Evolutionary conservation across 2,329 filamentous ascomycete genomes (phyloP).

Genomic region (Sphaerulina vaccinii): DNA sequence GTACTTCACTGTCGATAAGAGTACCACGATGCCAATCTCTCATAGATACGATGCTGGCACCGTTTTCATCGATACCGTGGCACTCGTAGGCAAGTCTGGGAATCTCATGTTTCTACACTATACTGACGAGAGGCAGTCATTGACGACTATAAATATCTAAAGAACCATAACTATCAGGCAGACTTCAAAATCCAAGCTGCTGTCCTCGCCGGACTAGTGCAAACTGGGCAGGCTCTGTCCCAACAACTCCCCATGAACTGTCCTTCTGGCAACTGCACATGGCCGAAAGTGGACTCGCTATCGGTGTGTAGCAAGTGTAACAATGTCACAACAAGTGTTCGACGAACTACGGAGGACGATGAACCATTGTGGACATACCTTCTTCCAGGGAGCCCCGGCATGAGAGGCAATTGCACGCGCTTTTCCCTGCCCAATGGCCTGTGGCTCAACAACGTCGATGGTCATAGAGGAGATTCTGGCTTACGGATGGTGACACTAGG

Average conservation of each 20-base stretch:
- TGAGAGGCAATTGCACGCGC: not conserved
- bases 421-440: constrained; percentile 15
- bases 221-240: not conserved
- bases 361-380: not conserved
- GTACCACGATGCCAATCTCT: not conserved
- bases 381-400: not conserved
- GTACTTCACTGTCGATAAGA: not conserved
- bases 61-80: not conserved
- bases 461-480: not conserved
- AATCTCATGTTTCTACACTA: too few species aligned
- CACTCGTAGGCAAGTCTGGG: not conserved
- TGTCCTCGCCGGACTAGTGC: constrained; percentile 10
- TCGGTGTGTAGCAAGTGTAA: constrained; percentile 12
- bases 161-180: not conserved
- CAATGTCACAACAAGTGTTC: not conserved
- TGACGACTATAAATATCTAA: not conserved
- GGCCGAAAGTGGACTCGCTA: constrained; percentile 7
- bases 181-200: constrained; percentile 20
- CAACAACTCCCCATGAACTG: constrained; percentile 12
- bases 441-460: constrained; percentile 15
- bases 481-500: constrained; percentile 9
- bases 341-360: not conserved
- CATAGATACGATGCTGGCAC: constrained; percentile 1
- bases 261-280: constrained; percentile 18
- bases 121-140: too few species aligned